Evolutionary conservation across 202 grass and related monocot species (phyloP).

Genomic region (Miscanthus sacchariflorus): DNA sequence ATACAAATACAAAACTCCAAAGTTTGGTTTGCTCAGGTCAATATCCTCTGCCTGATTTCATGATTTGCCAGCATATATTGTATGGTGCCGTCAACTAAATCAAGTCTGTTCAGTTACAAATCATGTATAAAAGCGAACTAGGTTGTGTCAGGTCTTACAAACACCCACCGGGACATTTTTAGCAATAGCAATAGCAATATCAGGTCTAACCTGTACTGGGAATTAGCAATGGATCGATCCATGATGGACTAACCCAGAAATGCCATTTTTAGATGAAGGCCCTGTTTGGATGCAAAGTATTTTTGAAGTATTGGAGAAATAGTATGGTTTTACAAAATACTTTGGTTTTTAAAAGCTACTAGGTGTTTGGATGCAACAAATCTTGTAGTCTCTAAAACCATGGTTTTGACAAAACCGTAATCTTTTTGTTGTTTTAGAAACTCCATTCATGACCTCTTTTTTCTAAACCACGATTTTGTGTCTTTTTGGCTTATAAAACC

Average conservation of each 20-base stretch:
- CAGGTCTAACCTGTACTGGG: not conserved
- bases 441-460: no score
- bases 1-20: not conserved
- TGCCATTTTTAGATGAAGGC: not conserved
- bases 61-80: not conserved
- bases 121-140: not conserved
- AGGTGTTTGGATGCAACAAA: no score
- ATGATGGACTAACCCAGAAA: not conserved
- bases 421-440: no score
- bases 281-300: no score
- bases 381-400: no score
- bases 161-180: not conserved
- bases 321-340: no score
- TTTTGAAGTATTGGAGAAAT: no score
- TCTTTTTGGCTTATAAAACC: no score
- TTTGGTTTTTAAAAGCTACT: no score
- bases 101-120: not conserved
- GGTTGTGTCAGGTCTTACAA: not conserved
- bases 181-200: not conserved
- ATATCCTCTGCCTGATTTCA: slow-evolving; percentile 30
- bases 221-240: not conserved
- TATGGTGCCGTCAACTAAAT: slow-evolving; percentile 9
- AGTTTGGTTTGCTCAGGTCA: not conserved
- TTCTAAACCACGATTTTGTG: no score
- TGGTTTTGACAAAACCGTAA: no score